Evolutionary conservation across 225 moss, liverwort and hornwort species (phyloP).

Genomic region (Polytrichum commune): DNA sequence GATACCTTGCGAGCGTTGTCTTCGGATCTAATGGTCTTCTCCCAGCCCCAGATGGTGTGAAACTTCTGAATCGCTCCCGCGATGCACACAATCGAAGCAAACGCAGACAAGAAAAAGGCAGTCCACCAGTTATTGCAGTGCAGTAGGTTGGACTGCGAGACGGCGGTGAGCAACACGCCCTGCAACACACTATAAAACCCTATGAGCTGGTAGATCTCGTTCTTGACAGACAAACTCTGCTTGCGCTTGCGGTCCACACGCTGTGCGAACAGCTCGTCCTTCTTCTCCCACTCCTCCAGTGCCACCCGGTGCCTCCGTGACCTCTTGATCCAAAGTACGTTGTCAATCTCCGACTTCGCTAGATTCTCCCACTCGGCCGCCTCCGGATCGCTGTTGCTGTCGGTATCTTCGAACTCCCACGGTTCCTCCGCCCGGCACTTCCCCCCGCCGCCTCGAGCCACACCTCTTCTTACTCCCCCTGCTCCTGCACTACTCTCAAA

Average conservation of each 20-base stretch:
- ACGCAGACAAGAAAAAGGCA: conserved; percentile 15
- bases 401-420: no score
- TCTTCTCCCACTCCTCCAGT: conserved; percentile 18
- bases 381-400: no score
- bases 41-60: conserved; percentile 8
- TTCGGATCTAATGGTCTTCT: conserved; percentile 19
- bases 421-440: no score
- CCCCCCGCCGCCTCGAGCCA: no score
- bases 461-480: no score
- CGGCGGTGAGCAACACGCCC: conserved; percentile 44
- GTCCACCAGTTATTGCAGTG: conserved; percentile 32
- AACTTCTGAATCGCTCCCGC: conserved; percentile 19
- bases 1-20: conserved; percentile 12
- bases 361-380: neutral
- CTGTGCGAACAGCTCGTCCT: conserved; percentile 16
- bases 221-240: conserved; percentile 18
- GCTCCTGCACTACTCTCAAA: no score
- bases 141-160: conserved; percentile 28
- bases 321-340: conserved; percentile 27
- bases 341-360: conserved; percentile 15
- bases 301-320: conserved; percentile 13
- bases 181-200: conserved; percentile 48
- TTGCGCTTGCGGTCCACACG: conserved; percentile 40
- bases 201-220: conserved; percentile 40
- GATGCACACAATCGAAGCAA: conserved; percentile 21